Base-by-base conservation (phyloP, 768 basidiomycete genomes). In the Pulveroboletus sp. region DNA sequence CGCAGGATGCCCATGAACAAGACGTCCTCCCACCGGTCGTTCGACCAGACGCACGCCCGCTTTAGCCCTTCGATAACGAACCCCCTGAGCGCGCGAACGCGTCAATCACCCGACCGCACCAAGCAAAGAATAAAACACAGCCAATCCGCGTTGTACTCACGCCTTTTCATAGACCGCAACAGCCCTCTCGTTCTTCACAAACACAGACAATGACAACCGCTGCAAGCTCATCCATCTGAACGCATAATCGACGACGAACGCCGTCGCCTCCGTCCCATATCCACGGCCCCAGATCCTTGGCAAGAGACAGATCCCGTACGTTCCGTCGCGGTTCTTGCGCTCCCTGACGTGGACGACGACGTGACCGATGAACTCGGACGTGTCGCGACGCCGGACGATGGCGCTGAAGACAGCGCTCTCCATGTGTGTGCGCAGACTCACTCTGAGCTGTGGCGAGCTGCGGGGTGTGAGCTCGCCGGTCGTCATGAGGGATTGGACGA, bases 161-260 rank as follows among this genome's bases (percentile, higher is more conserved):
- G 71, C 58, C 52, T 71, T 72, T 51, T 68, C 65, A 39, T 77
- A 77, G 11, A 76, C 59, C 44, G 60, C 57, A 24, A 73, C 51
- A 5, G 74, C 76, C 18, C 68, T 57, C 39, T 53, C 62, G 39
- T 78, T 78, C 14, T 56, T 63, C 27, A 69, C 69, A 41, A 71
- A 60, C 39, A 74, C 73, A 1, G 57, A 62, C 45, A 78, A 59
- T 28, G 74, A 71, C 49, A 78, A 50, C 13, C 74, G 70, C 38
- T 74, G 71, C 54, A 76, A 47, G 26, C 61, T 67, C 42, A 77
- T 55, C 59, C 66, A 66, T 37, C 65, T 49, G 28, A 78, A 78
- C 21, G 65, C 64, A 48, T 75, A 63, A 28, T 75, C 71, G 11
- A 74, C 56, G 31, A 76, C 57, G 53, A 73, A 77, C 30, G 56